phyloP scores from a whole-genome alignment of 495 filamentous ascomycete genomes.

The Thozetella sp. region DNA sequence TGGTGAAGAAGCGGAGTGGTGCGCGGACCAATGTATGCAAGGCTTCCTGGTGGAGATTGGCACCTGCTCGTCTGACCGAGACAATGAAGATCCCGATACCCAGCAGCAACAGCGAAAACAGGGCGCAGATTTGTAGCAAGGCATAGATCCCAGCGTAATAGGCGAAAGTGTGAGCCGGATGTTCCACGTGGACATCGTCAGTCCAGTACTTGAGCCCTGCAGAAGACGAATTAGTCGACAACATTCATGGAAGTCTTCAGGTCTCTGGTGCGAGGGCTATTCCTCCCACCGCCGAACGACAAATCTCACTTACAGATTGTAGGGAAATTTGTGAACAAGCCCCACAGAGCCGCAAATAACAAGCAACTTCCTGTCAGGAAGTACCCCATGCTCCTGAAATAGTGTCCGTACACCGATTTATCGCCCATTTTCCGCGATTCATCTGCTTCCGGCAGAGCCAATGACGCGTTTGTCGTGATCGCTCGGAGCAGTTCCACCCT shows the following conservation, averaged over 20 bases:
- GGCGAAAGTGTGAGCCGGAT: constrained; percentile 23
- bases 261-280: not conserved
- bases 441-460: not conserved
- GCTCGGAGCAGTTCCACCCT: not conserved
- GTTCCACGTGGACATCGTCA: constrained; percentile 18
- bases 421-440: constrained; percentile 44
- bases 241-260: not conserved
- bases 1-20: constrained; percentile 39
- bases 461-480: not conserved
- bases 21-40: constrained; percentile 23
- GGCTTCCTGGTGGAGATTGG: constrained; percentile 21
- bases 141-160: constrained; percentile 37
- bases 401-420: constrained; percentile 31
- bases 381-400: constrained; percentile 38
- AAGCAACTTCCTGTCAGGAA: constrained; percentile 9
- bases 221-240: not conserved
- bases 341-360: constrained; percentile 23
- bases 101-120: constrained; percentile 13
- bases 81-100: not conserved
- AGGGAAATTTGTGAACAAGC: constrained; percentile 33
- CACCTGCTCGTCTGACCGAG: constrained; percentile 14
- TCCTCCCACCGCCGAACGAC: not conserved
- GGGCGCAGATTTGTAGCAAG: constrained; percentile 21
- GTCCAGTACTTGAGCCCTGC: constrained; percentile 38
- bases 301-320: constrained; percentile 18